Evolutionary conservation across 176 grass and related monocot species (phyloP).

Genomic region (Carex kokanica): DNA sequence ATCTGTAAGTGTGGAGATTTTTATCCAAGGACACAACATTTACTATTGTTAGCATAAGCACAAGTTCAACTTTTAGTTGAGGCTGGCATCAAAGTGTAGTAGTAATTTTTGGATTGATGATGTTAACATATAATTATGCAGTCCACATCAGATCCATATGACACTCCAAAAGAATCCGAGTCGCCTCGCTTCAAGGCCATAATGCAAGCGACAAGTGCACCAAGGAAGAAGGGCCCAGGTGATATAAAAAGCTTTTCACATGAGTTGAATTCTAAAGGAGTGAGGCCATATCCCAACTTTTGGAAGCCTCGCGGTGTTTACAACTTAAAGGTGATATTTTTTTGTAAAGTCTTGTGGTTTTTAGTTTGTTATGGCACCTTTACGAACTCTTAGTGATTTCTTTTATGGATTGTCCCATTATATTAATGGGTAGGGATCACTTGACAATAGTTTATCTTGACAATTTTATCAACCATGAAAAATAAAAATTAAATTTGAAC

Average conservation of each 20-base stretch:
- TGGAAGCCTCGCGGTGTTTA: conserved; percentile 89
- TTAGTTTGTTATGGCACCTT: conserved; percentile 1
- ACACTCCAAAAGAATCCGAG: conserved; percentile 97
- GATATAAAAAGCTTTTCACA: conserved; percentile 99
- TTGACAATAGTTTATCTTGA: neutral
- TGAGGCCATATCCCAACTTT: conserved; percentile 82
- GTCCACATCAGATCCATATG: conserved; percentile 82
- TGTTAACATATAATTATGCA: conserved; percentile 43
- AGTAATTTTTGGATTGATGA: conserved; percentile 10
- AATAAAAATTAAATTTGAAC: neutral
- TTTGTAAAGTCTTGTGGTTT: neutral
- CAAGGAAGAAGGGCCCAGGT: conserved; percentile 78
- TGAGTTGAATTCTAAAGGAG: conserved; percentile 98
- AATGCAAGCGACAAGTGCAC: conserved; percentile 98
- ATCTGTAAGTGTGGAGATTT: neutral
- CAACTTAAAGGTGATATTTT: conserved; percentile 79
- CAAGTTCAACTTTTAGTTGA: conserved; percentile 1
- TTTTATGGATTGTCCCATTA: neutral
- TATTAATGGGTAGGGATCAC: neutral
- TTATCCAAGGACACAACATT: neutral
- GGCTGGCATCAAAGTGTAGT: neutral
- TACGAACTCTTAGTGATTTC: neutral
- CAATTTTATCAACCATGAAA: neutral
- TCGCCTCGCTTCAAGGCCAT: conserved; percentile 99
- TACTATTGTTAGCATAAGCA: conserved; percentile 1